These are phyloP conservation scores for Solanum virginianum DNA, from an alignment of 257 asterid genomes.

Conservation along the genomic window DNA sequence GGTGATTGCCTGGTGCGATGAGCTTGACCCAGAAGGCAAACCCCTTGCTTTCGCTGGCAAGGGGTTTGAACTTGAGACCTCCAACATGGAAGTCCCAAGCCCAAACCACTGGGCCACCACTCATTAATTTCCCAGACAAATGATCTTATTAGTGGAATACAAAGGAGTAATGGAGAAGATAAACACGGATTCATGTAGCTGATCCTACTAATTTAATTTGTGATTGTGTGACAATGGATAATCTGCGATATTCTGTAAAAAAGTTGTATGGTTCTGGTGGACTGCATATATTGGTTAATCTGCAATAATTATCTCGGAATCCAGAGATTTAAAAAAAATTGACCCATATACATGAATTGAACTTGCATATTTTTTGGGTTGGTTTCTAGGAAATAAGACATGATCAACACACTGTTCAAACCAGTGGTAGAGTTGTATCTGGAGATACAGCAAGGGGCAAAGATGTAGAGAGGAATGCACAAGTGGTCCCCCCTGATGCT, in stretches of 20 bases:
- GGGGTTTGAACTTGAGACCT: too few relatives aligned
- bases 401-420: conserved; percentile 20
- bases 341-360: background rate
- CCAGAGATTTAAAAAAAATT: background rate
- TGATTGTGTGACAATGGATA: background rate
- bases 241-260: background rate
- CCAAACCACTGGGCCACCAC: too few relatives aligned
- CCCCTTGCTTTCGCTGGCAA: too few relatives aligned
- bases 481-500: conserved; percentile 31
- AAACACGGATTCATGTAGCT: background rate
- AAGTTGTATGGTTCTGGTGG: background rate
- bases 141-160: background rate
- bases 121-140: background rate
- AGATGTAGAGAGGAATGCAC: conserved; percentile 29
- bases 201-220: background rate
- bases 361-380: background rate
- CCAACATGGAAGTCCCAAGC: too few relatives aligned
- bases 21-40: too few relatives aligned
- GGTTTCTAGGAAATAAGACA: conserved; percentile 23
- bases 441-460: conserved; percentile 25
- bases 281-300: background rate
- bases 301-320: background rate
- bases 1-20: too few relatives aligned
- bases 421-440: conserved; percentile 19
- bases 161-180: background rate